Evolutionary conservation across 345 rosid genomes (phyloP).

Genomic region (Corchorus capsularis): DNA sequence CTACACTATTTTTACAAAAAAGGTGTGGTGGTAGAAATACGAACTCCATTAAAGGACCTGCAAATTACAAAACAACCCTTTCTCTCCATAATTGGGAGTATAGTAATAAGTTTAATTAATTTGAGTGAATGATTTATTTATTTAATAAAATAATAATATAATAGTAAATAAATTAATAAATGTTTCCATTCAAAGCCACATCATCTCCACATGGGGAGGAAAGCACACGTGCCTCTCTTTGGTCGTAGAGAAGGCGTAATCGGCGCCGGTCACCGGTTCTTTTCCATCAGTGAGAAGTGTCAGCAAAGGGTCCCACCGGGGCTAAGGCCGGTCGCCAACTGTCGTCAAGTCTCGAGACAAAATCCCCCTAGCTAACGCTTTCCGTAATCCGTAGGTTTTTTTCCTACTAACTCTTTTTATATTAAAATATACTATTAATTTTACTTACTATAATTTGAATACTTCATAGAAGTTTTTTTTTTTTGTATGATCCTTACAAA

Average conservation of each 20-base stretch:
- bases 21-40: neutral
- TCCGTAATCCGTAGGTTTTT: neutral
- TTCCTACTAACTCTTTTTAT: neutral
- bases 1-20: neutral
- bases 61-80: neutral
- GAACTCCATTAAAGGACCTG: neutral
- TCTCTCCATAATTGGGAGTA: neutral
- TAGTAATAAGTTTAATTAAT: too few species aligned
- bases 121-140: too few species aligned
- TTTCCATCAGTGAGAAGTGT: constrained; percentile 17
- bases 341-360: constrained; percentile 37
- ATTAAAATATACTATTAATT: too few species aligned
- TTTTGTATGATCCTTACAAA: neutral
- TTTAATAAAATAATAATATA: too few species aligned
- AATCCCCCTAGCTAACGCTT: neutral
- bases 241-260: constrained; percentile 37
- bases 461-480: too few species aligned
- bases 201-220: constrained; percentile 43
- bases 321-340: constrained; percentile 30
- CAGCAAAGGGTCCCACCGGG: constrained; percentile 33
- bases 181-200: constrained; percentile 26
- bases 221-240: constrained; percentile 38
- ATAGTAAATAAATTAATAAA: too few species aligned
- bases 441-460: too few species aligned
- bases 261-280: constrained; percentile 55